Percentiles rank a stretch among this genome's conserved stretches.
These are phyloP conservation scores for Scheffersomyces cryptocercus DNA, from an alignment of 1,139 yeast species.

Conservation along the genomic window DNA sequence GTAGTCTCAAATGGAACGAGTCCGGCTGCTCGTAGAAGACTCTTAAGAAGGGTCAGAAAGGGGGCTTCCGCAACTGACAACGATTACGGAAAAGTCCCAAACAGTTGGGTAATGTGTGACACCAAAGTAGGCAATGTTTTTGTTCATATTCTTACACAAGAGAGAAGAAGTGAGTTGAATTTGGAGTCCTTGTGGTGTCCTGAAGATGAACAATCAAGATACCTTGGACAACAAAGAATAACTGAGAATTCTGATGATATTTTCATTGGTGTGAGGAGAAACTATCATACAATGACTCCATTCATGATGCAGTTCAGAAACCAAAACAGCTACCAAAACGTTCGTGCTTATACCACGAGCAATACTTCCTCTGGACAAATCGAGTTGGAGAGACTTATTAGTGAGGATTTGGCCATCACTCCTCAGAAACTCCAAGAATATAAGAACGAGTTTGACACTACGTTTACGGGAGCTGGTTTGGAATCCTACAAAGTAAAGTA, in stretches of 20 bases:
- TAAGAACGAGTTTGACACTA: constrained; percentile 16
- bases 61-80: constrained; percentile 58
- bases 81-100: constrained; percentile 56
- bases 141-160: constrained; percentile 71
- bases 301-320: constrained; percentile 4
- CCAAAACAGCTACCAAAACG: constrained; percentile 3
- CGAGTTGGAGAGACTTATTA: constrained; percentile 2
- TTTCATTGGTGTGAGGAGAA: constrained; percentile 48
- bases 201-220: constrained; percentile 39
- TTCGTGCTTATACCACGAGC: background rate
- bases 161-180: constrained; percentile 64
- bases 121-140: constrained; percentile 61
- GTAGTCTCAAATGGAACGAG: constrained; percentile 60
- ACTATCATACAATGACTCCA: constrained; percentile 36
- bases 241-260: constrained; percentile 40
- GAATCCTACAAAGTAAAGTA: constrained; percentile 35
- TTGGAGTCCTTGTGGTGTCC: constrained; percentile 70
- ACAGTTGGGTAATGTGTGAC: constrained; percentile 83
- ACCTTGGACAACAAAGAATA: constrained; percentile 14
- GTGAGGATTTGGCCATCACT: constrained; percentile 9
- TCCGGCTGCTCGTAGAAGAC: constrained; percentile 61
- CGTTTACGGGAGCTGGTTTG: constrained; percentile 16
- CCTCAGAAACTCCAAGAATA: constrained; percentile 9
- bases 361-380: background rate
- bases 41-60: constrained; percentile 57